phyloP scores from a whole-genome alignment of 495 filamentous ascomycete species.

The Penicillium antarcticum region DNA sequence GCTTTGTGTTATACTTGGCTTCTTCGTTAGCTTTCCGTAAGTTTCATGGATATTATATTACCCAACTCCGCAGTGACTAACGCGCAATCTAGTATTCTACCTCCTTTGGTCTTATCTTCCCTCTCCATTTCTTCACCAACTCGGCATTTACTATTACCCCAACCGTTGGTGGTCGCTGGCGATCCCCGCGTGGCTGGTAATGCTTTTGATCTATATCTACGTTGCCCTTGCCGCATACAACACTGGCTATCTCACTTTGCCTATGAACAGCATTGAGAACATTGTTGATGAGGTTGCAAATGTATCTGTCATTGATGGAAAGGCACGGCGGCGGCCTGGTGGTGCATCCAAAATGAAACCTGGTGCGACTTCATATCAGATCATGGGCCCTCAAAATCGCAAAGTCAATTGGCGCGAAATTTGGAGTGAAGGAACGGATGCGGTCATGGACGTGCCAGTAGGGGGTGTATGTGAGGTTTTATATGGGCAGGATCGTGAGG shows the following conservation, averaged over 20 bases:
- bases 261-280: conserved; percentile 77
- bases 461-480: conserved; percentile 94
- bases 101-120: conserved; percentile 93
- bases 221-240: conserved; percentile 91
- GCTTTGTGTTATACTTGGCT: conserved; percentile 91
- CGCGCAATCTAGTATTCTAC: conserved; percentile 60
- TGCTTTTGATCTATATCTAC: conserved; percentile 87
- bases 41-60: conserved; percentile 7
- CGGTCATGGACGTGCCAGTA: conserved; percentile 94
- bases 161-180: conserved; percentile 97
- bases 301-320: conserved; percentile 76
- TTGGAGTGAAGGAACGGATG: conserved; percentile 93
- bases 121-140: conserved; percentile 82
- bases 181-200: conserved; percentile 84
- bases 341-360: conserved; percentile 44
- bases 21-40: conserved; percentile 69
- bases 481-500: conserved; percentile 45
- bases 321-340: conserved; percentile 54
- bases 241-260: conserved; percentile 78
- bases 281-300: conserved; percentile 88
- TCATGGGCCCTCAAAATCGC: conserved; percentile 47
- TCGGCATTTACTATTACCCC: conserved; percentile 96
- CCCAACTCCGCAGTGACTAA: background rate
- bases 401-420: conserved; percentile 67
- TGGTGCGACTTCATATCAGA: conserved; percentile 45